These are phyloP conservation scores for California macrophylla DNA, from an alignment of 441 rosid genomes.

Conservation along the genomic window DNA sequence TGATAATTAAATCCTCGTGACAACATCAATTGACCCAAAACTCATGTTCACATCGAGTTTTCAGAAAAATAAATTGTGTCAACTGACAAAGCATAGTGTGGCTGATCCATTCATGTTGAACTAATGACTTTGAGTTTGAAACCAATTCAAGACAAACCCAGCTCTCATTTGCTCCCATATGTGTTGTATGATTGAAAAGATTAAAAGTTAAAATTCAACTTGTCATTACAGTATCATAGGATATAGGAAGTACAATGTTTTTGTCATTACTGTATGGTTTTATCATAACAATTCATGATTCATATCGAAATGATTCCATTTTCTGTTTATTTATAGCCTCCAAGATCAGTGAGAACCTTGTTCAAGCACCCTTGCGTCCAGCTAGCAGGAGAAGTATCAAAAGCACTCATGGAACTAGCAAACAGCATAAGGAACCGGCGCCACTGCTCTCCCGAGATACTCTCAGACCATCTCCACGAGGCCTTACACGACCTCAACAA, in stretches of 20 bases:
- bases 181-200: too few relatives aligned
- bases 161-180: too few relatives aligned
- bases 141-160: too few relatives aligned
- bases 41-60: too few relatives aligned
- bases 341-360: constrained; percentile 49
- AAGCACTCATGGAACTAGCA: constrained; percentile 54
- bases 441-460: constrained; percentile 63
- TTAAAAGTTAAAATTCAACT: too few relatives aligned
- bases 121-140: too few relatives aligned
- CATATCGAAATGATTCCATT: background rate
- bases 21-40: background rate
- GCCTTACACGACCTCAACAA: constrained; percentile 64
- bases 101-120: too few relatives aligned
- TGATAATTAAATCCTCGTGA: background rate
- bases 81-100: too few relatives aligned
- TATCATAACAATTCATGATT: background rate
- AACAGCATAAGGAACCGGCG: constrained; percentile 47
- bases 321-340: constrained; percentile 29
- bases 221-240: too few relatives aligned
- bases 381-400: constrained; percentile 53
- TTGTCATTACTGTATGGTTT: background rate
- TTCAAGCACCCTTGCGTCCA: constrained; percentile 68
- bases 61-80: too few relatives aligned
- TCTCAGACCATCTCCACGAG: constrained; percentile 64
- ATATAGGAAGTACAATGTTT: too few relatives aligned